Base-by-base conservation (phyloP, 2,329 filamentous ascomycete species). In the Curvularia hawaiiensis region DNA sequence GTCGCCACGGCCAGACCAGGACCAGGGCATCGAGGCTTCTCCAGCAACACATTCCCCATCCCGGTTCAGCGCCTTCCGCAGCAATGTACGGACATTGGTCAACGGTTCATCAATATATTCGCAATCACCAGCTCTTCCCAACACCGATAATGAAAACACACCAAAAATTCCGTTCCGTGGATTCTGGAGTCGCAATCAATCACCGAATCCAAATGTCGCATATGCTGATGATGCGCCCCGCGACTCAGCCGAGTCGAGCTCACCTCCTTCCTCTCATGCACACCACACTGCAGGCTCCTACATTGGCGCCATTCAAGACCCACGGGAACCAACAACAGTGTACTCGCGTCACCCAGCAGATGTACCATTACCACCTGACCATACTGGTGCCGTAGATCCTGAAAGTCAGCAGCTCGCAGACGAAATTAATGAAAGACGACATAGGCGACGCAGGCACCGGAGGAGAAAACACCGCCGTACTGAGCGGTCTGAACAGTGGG, bases 391-490 rank as follows among this genome's bases (percentile, higher is more conserved):
- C 12, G 74, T 79, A 3, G 81, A 84, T 62, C 80, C 81, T 16
- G 83, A 82, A 24, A 82, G 83, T 56, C 70, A 79, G 59, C 79
- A 81, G 55, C 69, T 85, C 2, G 79, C 79, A 33, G 74, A 79
- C 24, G 68, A 81, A 53, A 79, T 79, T 47, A 76, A 80, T 40
- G 61, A 61, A 12, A 75, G 77, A 5, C 72, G 75, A 31, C 72
- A 75, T 18, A 45, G 48, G 54, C 74, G 77, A 43, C 71, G 74
- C 24, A 72, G 69, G 43, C 70, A 71, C 47, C 66, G 64, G 50
- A 57, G 69, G 48, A 74, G 66, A 70, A 76, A 58, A 52, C 68
- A 70, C 40, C 63, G 64, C 24, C 58, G 54, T 9, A 58, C 62
- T 12, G 55, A 67, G 31, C 58, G 58, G 5, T 56, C 61, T n/a